Percentiles rank a stretch among this genome's conserved stretches.
phyloP scores from a whole-genome alignment of 371 early-diverging fungal genomes.

The Rhizopus stolonifer region DNA sequence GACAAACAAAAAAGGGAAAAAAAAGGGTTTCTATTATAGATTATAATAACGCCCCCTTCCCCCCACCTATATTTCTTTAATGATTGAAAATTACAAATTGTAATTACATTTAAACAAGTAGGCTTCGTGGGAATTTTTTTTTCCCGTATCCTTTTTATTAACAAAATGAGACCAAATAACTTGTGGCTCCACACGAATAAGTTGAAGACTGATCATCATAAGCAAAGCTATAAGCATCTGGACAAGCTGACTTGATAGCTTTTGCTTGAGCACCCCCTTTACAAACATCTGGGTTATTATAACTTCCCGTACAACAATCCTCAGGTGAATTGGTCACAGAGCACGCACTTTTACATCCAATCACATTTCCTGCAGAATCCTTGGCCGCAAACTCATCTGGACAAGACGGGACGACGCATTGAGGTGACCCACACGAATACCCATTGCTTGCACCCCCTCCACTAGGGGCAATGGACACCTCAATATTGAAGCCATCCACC shows the following conservation, averaged over 20 bases:
- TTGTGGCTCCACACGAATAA: slow-evolving; percentile 14
- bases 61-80: too few relatives aligned
- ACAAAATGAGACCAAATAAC: slow-evolving; percentile 20
- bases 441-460: slow-evolving; percentile 15
- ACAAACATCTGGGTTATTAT: slow-evolving; percentile 31
- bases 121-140: background rate
- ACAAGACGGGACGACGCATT: slow-evolving; percentile 29
- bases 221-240: slow-evolving; percentile 40
- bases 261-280: slow-evolving; percentile 20
- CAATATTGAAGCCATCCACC: slow-evolving; percentile 49
- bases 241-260: slow-evolving; percentile 34
- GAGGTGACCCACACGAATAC: slow-evolving; percentile 39
- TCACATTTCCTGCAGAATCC: slow-evolving; percentile 29
- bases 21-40: background rate
- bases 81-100: too few relatives aligned
- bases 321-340: slow-evolving; percentile 21
- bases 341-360: slow-evolving; percentile 39
- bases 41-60: too few relatives aligned
- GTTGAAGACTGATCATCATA: slow-evolving; percentile 28
- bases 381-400: slow-evolving; percentile 32
- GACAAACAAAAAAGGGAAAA: background rate
- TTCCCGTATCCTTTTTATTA: too few relatives aligned
- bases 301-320: slow-evolving; percentile 34
- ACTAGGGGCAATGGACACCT: slow-evolving; percentile 28
- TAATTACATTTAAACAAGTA: too few relatives aligned